These are phyloP conservation scores for Xylariomycetidae sp. DNA, from an alignment of 2,329 filamentous ascomycete genomes.

Conservation along the genomic window DNA sequence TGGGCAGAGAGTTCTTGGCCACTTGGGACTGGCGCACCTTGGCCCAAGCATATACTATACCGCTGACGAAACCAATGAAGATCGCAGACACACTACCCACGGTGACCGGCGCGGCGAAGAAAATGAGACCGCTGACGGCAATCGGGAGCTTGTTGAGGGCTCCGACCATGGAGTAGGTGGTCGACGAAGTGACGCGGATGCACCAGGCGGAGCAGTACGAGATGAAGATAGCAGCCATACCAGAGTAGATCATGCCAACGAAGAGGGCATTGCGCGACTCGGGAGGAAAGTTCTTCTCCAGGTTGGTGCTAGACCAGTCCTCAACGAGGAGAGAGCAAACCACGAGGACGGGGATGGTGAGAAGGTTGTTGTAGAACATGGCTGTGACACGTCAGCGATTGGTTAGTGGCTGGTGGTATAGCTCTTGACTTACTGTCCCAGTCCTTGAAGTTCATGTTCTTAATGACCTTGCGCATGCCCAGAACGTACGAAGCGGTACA, in stretches of 20 bases:
- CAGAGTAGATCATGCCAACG: slow-evolving; percentile 88
- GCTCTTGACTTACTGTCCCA: slow-evolving; percentile 78
- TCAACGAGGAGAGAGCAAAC: slow-evolving; percentile 77
- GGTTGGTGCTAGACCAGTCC: slow-evolving; percentile 85
- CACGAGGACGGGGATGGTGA: slow-evolving; percentile 89
- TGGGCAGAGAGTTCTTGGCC: slow-evolving; percentile 63
- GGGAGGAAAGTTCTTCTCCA: slow-evolving; percentile 82
- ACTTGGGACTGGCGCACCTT: slow-evolving; percentile 75
- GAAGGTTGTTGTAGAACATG: slow-evolving; percentile 99
- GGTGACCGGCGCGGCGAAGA: slow-evolving; percentile 92
- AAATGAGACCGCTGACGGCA: slow-evolving; percentile 84
- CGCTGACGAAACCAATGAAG: slow-evolving; percentile 82
- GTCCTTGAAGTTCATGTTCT: slow-evolving; percentile 99
- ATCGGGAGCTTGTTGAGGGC: slow-evolving; percentile 97
- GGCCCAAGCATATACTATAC: slow-evolving; percentile 82
- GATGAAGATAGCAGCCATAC: slow-evolving; percentile 90
- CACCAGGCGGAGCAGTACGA: slow-evolving; percentile 99
- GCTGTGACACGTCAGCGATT: slow-evolving; percentile 51
- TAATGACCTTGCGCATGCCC: slow-evolving; percentile 96
- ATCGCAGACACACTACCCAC: slow-evolving; percentile 91
- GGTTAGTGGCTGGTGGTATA: not conserved
- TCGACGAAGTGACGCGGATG: slow-evolving; percentile 93
- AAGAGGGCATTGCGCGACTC: slow-evolving; percentile 75
- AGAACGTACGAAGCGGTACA: slow-evolving; percentile 88
- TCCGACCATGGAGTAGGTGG: slow-evolving; percentile 98